A percentile compares a stretch with the other conserved stretches of the same genome.
Conservation (phyloP, 2,329 filamentous ascomycete species). For the Alternaria novae-zelandiae region DNA sequence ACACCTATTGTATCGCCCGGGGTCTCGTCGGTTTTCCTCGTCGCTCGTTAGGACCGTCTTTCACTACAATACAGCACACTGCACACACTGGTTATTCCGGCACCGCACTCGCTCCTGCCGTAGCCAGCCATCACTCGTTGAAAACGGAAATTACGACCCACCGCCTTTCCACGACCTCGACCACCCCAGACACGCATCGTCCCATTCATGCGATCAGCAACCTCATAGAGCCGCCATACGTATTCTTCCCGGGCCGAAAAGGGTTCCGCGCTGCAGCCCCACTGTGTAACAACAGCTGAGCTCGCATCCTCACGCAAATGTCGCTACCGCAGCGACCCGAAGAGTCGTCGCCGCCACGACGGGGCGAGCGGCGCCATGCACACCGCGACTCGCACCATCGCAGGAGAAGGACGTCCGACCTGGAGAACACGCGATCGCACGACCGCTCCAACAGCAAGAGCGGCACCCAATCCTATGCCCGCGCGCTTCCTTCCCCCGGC, state of each 20-base stretch:
- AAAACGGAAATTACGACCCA: slow-evolving; percentile 18
- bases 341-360: slow-evolving; percentile 63
- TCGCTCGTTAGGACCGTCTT: slow-evolving; percentile 29
- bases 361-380: slow-evolving; percentile 49
- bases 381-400: slow-evolving; percentile 67
- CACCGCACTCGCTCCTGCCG: slow-evolving; percentile 19
- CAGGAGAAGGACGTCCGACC: slow-evolving; percentile 64
- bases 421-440: slow-evolving; percentile 67
- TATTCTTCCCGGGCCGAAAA: slow-evolving; percentile 15
- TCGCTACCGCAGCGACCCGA: slow-evolving; percentile 68
- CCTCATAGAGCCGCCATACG: slow-evolving; percentile 8
- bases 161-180: not conserved
- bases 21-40: slow-evolving; percentile 12
- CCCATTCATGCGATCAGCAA: not conserved
- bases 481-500: slow-evolving; percentile 54
- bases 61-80: slow-evolving; percentile 2
- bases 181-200: not conserved
- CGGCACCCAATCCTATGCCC: slow-evolving; percentile 50
- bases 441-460: slow-evolving; percentile 47
- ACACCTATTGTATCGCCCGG: slow-evolving; percentile 21
- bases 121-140: slow-evolving; percentile 36
- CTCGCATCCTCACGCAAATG: slow-evolving; percentile 42
- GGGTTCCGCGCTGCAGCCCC: slow-evolving; percentile 1
- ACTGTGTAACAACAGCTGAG: slow-evolving; percentile 24
- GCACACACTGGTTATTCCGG: slow-evolving; percentile 6